phyloP scores from a whole-genome alignment of 2,329 filamentous ascomycete genomes.

The Neofusicoccum parvum region DNA sequence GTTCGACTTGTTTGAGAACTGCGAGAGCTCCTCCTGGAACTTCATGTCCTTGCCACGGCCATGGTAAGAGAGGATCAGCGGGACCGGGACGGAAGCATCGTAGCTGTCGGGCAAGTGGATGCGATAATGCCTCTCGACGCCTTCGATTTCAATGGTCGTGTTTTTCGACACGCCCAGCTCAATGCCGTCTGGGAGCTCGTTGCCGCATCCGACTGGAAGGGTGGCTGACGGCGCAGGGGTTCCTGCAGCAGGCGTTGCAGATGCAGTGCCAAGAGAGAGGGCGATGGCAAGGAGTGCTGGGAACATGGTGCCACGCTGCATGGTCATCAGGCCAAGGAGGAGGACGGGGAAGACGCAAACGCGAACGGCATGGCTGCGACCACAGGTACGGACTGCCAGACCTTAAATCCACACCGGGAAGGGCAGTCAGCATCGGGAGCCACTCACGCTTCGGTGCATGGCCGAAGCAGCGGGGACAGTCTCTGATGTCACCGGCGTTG shows the following conservation, averaged over 20 bases:
- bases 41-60: slow-evolving; percentile 42
- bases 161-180: slow-evolving; percentile 29
- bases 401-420: neutral
- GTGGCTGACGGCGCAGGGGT: neutral
- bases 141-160: slow-evolving; percentile 31
- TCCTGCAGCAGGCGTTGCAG: neutral
- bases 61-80: slow-evolving; percentile 54
- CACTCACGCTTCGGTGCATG: neutral
- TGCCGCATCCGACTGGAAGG: slow-evolving; percentile 23
- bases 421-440: neutral
- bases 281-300: neutral
- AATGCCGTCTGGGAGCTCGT: slow-evolving; percentile 28
- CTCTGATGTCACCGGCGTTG: slow-evolving; percentile 6
- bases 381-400: neutral
- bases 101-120: slow-evolving; percentile 46
- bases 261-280: slow-evolving; percentile 1
- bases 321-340: neutral
- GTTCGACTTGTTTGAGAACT: slow-evolving; percentile 48
- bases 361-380: neutral
- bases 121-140: slow-evolving; percentile 37
- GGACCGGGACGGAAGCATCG: slow-evolving; percentile 36
- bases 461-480: neutral
- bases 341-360: too few species aligned
- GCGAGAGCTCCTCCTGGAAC: slow-evolving; percentile 46
- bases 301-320: neutral